Base-by-base conservation (phyloP, 73 alveolate species). In the Breviolum minutum region DNA sequence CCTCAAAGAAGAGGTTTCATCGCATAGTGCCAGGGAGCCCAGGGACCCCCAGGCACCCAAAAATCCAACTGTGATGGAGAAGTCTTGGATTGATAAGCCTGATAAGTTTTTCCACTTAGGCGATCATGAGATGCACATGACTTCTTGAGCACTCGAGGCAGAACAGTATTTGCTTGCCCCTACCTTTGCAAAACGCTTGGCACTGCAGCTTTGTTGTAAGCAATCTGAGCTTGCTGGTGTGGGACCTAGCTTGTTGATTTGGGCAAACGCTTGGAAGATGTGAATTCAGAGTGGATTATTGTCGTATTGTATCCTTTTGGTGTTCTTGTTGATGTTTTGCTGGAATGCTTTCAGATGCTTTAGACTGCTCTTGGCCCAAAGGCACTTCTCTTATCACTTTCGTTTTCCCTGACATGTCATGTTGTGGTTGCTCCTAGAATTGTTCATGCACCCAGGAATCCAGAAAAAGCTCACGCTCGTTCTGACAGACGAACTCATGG, bases 161-260 rank as follows among this genome's bases (percentile, higher is more conserved):
- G 97, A 90, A 63, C 40, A 60, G 61, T 90, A 90, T 30, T 54
- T 90, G 77, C 97, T 90, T 7, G 87, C 97, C 8, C 81, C 97
- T 8, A 40, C 88, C 88, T 69, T 74, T 19, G 27, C 66, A 13
- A 27, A 13, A 8, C 97, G 88, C 6, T 71, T 90, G 97, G 85
- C 87, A 7, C 9, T 22, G 30, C 88, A 90, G 60, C 27, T 71
- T 30, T 1, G 77, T 32, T 29, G 69, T 54, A 29, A 40, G 40
- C 63, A 79, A 26, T n/a, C 63, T 16, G 90, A 81, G 70, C 90
- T 48, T 24, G 60, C 29, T 9, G 90, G 70, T 13, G 63, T 8
- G n/a, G 81, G 82, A 73, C 82, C 27, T 13, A 73, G 48, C 26
- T 73, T 54, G 48, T 73, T 73, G 82, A 73, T 73, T n/a, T n/a